These are phyloP conservation scores for Ascochyta clinopodiicola DNA, from an alignment of 2,329 filamentous ascomycete genomes.

Conservation along the genomic window DNA sequence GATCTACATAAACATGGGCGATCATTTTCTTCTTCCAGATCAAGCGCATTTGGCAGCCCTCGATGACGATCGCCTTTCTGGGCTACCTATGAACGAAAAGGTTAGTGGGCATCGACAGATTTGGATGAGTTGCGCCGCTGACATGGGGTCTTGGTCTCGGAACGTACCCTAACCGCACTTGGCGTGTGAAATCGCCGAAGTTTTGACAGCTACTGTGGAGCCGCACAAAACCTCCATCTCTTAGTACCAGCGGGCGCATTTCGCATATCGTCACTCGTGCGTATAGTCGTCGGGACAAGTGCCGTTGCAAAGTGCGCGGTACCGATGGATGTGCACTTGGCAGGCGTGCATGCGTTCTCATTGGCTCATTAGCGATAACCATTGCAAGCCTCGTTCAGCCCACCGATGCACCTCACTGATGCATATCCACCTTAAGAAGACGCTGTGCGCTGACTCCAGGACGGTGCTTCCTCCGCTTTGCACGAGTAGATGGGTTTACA, in stretches of 20 bases:
- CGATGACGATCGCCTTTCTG: not conserved
- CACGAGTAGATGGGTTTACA: too few species aligned
- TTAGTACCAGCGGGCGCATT: not conserved
- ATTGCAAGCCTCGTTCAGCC: too few species aligned
- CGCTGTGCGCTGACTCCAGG: too few species aligned
- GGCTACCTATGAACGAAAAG: not conserved
- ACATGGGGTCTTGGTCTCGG: not conserved
- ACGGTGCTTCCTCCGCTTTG: too few species aligned
- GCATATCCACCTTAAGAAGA: too few species aligned
- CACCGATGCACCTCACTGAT: too few species aligned
- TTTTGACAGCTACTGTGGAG: not conserved
- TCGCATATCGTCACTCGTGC: not conserved
- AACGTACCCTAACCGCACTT: not conserved
- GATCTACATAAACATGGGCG: conserved; percentile 6
- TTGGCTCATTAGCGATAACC: not conserved
- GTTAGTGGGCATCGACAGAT: not conserved
- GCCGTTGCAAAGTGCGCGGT: not conserved
- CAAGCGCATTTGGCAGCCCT: not conserved
- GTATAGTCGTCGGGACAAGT: not conserved
- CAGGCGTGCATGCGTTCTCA: not conserved
- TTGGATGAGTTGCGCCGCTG: conserved; percentile 5
- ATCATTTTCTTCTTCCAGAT: not conserved
- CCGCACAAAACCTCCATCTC: not conserved
- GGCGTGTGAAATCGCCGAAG: not conserved
- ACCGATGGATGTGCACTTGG: not conserved